Evolutionary conservation across 2,329 filamentous ascomycete genomes (phyloP).

Genomic region (Scedosporium boydii): DNA sequence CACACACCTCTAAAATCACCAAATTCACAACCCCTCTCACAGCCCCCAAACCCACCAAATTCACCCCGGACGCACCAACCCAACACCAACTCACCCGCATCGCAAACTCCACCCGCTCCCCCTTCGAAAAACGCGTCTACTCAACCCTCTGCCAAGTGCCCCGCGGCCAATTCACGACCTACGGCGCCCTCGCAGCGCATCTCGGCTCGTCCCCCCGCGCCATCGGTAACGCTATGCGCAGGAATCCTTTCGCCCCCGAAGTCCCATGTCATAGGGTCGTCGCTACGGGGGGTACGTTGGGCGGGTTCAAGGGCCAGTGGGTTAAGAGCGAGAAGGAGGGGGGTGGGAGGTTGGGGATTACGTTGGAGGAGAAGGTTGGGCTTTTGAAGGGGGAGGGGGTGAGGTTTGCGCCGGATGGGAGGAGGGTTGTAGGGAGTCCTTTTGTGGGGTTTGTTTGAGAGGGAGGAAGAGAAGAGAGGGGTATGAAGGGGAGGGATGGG

Average conservation of each 20-base stretch:
- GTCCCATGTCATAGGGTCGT: slow-evolving; percentile 78
- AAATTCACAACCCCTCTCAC: not conserved
- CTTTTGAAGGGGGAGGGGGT: slow-evolving; percentile 57
- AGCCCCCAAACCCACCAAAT: slow-evolving; percentile 4
- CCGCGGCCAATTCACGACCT: slow-evolving; percentile 64
- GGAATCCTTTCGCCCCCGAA: slow-evolving; percentile 73
- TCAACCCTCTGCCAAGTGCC: slow-evolving; percentile 69
- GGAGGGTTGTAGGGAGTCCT: slow-evolving; percentile 46
- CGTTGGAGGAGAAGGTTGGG: slow-evolving; percentile 53
- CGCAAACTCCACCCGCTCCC: slow-evolving; percentile 31
- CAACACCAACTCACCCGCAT: slow-evolving; percentile 33
- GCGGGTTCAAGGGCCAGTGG: slow-evolving; percentile 62
- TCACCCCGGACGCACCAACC: slow-evolving; percentile 18
- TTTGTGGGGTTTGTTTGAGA: slow-evolving; percentile 31
- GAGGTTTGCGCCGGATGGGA: slow-evolving; percentile 47
- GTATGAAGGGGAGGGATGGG: not conserved
- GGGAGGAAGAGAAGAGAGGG: not conserved
- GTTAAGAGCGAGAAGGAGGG: slow-evolving; percentile 36
- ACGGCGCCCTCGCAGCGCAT: slow-evolving; percentile 60
- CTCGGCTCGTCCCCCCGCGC: slow-evolving; percentile 65
- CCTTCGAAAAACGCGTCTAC: slow-evolving; percentile 59
- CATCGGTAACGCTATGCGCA: slow-evolving; percentile 65
- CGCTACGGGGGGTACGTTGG: slow-evolving; percentile 60
- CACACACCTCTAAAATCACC: not conserved
- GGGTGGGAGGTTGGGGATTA: slow-evolving; percentile 39